Evolutionary conservation across 2,329 filamentous ascomycete species (phyloP), one percentile per base, ranked within the genome.

Genomic region (Dactylonectria estremocensis): DNA sequence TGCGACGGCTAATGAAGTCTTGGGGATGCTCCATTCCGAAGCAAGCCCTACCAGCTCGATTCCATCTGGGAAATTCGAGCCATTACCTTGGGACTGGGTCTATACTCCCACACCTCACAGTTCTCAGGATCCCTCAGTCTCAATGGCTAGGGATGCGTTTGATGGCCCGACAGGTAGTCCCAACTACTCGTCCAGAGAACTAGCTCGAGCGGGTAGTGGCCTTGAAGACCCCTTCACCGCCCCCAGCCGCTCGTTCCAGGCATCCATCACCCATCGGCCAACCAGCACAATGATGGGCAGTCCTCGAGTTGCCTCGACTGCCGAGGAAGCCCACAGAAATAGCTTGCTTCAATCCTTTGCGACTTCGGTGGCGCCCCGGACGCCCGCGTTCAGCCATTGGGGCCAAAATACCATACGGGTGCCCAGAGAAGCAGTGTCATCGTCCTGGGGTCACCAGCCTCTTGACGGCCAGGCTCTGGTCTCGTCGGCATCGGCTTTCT

Each of bases 1-100:
- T 10, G 76, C 80, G 3, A 87, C 84, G 8, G 84, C 87, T 28
- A 84, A 87, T 54, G 86, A 87, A 18, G 71, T 87, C 2, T 87
- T 88, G 69, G 84, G 81, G 31, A 78, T 81, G 48, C 72, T 83
- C 48, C 78, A 76, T 14, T 74, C 80, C 8, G 74, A 80, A 40
- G 69, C 74, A 22, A 79, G 78, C 33, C 78, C 79, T 33, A 74
- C 72, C 2, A 68, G 69, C 6, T 76, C 77, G 7, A 71, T 77
- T 28, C 72, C 74, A 5, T 75, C 76, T 16, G 78, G 76, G 33
- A 80, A 77, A 54, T 81, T 81, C 65, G 77, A 77, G 24, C 77
- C 77, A 54, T 78, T 88, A 40, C 87, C 87, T 2, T 89, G 87
- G 87, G 80, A 80, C 16, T 87, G 85, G 79, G 85, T 88, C 63